Evolutionary conservation across 75 land plant species (phyloP), one percentile per base, ranked within the genome.

Genomic region (Ceratopteris richardii): DNA sequence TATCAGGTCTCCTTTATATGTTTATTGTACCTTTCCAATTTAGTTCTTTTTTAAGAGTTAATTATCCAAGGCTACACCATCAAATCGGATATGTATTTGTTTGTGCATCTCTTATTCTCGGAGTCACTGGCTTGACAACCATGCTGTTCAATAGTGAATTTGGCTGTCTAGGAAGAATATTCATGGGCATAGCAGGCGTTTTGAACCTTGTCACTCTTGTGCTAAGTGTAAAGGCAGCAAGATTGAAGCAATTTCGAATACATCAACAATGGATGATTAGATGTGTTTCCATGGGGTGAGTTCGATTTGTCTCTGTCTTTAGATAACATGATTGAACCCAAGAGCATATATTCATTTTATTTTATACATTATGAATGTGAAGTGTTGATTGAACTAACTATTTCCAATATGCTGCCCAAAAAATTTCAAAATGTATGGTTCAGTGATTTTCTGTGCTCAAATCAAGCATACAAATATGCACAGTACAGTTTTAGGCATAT

Each of bases 191-290:
- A 2, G 48, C 48, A 20, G 48, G 48, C 14, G 48, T 14, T 17
- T 14, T 46, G 14, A 17, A 46, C 48, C 48, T 46, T 4, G 14
- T 46, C 4, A 3, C 12, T 17, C 48, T 46, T 4, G 48, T 17
- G 14, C n/a, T 46, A 2, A 2, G 14, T 17, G 14, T 46, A 5
- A 2, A 2, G 2, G n/a, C 48, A 17, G 48, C 48, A 2, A 4
- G 21, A 20, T 17, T 2, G 14, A 46, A 46, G 48, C 48, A 17
- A 2, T n/a, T 46, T 20, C 48, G 17, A 20, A 17, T 17, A 2
- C 48, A 46, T 20, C 48, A 17, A 17, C 48, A 17, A 2, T 46
- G 48, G 48, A 46, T 46, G 48, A 46, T 46, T 17, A 46, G 48
- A 17, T 7, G 21, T 20, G 48, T 20, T 20, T 5, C 17, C 48